Base-by-base conservation (phyloP, 495 filamentous ascomycete genomes). In the Geoglossum glabrum region DNA sequence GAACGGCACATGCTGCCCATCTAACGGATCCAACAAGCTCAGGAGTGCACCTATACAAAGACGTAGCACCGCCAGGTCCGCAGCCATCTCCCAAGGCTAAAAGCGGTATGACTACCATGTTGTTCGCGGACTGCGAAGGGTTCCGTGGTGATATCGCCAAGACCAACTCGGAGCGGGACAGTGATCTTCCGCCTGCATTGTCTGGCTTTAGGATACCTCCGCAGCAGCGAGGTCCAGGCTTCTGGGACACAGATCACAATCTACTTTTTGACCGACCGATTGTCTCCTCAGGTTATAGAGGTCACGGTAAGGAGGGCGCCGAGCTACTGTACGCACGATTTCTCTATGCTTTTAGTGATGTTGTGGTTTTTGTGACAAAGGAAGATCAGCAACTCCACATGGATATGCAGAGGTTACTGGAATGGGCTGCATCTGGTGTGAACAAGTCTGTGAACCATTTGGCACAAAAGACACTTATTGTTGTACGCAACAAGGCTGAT, bases 261-360 rank as follows among this genome's bases (percentile, higher is more conserved):
- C 31, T 34, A 11, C 31, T 34, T 34, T 40, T 15, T 15, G 36
- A 40, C 17, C 11, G 4, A 15, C 36, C 36, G 3, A 40, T 40
- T 8, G 17, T 15, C 17, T 5, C 36, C 17, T 2, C 36, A 50
- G n/a, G 19, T 9, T 25, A 62, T 38, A 46, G 51, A 27, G 58
- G 47, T 27, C 10, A 27, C 11, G 60, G 60, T 1, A 62, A 62
- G 43, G 59, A 27, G 0, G 60, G 60, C 7, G 59, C 36, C 5
- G 60, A 62, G 6, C 60, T 62, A 3, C 58, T 62, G 8, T 62
- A 62, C 52, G 60, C 61, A n/a, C 34, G 61, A 15, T 62, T 62
- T 47, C 54, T 62, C n/a, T 62, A 62, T 27, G 52, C 59, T 40
- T 58, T 62, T 43, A 62, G 61, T 36, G 61, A 62, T 47, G 61